These are phyloP conservation scores for Adansonia digitata DNA, from an alignment of 345 rosid genomes.

Conservation along the genomic window DNA sequence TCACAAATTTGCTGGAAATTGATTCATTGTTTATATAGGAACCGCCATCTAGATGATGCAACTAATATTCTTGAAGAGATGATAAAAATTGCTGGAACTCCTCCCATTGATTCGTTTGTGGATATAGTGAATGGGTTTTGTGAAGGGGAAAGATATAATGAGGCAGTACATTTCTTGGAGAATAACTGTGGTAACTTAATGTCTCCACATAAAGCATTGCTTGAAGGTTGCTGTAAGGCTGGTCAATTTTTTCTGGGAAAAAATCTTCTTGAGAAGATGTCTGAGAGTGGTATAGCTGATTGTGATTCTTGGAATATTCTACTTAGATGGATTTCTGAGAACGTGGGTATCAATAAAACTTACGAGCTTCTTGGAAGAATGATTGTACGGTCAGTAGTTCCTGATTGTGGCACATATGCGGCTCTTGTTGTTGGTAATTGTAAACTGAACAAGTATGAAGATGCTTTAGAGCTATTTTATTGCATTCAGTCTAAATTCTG, in stretches of 20 bases:
- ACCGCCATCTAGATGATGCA: conserved; percentile 37
- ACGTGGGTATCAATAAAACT: conserved; percentile 27
- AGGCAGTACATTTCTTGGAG: conserved; percentile 40
- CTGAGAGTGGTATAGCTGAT: conserved; percentile 29
- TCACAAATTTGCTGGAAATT: conserved; percentile 25
- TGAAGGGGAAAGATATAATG: conserved; percentile 23
- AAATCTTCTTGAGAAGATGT: conserved; percentile 33
- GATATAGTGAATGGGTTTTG: conserved; percentile 41
- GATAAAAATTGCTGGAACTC: conserved; percentile 24
- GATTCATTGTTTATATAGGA: conserved; percentile 34
- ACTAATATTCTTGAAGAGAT: conserved; percentile 36
- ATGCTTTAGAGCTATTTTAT: conserved; percentile 33
- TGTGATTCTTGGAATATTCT: conserved; percentile 48
- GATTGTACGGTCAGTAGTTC: conserved; percentile 31
- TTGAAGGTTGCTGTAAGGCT: conserved; percentile 38
- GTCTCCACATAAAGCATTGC: conserved; percentile 44
- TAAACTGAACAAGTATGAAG: conserved; percentile 25
- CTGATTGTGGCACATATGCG: conserved; percentile 35
- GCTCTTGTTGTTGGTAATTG: conserved; percentile 46
- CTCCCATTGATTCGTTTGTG: conserved; percentile 22
- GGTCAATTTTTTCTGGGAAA: conserved; percentile 36
- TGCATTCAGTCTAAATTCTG: conserved; percentile 20
- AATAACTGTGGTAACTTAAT: conserved; percentile 22
- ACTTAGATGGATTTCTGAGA: conserved; percentile 46
- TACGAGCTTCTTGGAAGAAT: conserved; percentile 45